Conservation (phyloP, 179 eudicot genomes). For the Beta corolliflora region DNA sequence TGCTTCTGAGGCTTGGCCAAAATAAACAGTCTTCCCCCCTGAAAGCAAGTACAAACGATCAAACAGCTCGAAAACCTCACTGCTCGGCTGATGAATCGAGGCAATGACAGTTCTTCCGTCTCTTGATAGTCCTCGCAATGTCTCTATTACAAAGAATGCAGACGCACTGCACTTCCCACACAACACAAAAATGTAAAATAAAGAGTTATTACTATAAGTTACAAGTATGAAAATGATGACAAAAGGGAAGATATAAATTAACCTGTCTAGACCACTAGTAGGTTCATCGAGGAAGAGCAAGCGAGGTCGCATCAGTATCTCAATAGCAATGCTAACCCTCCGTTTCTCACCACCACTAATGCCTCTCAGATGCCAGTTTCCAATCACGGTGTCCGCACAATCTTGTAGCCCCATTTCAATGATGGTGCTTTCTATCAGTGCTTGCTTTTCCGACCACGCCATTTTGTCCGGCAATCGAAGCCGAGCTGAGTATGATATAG, state of each 20-base stretch:
- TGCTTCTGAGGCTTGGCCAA: conserved; percentile 95
- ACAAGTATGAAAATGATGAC: not conserved
- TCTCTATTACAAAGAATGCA: conserved; percentile 94
- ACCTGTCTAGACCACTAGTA: conserved; percentile 98
- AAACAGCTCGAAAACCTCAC: conserved; percentile 98
- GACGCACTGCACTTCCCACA: conserved; percentile 67
- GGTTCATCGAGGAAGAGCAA: conserved; percentile 97
- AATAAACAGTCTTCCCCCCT: conserved; percentile 88
- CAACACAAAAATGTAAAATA: not conserved
- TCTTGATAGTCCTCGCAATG: conserved; percentile 79
- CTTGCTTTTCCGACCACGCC: conserved; percentile 70
- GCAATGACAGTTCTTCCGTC: conserved; percentile 97
- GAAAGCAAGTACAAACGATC: conserved; percentile 95
- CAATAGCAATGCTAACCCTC: conserved; percentile 90
- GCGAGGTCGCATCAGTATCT: conserved; percentile 92
- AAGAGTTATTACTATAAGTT: no score
- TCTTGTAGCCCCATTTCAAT: conserved; percentile 99
- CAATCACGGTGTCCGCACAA: conserved; percentile 92
- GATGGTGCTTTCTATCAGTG: conserved; percentile 88
- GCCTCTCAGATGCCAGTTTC: conserved; percentile 98
- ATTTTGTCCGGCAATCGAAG: conserved; percentile 81
- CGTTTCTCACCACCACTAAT: conserved; percentile 96
- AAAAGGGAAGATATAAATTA: no score
- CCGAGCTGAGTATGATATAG: conserved; percentile 86
- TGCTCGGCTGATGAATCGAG: conserved; percentile 96